A percentile compares a stretch with the other conserved stretches of the same genome.
These are phyloP conservation scores for Neurospora sp. DNA, from an alignment of 495 filamentous ascomycete genomes.

Conservation along the genomic window DNA sequence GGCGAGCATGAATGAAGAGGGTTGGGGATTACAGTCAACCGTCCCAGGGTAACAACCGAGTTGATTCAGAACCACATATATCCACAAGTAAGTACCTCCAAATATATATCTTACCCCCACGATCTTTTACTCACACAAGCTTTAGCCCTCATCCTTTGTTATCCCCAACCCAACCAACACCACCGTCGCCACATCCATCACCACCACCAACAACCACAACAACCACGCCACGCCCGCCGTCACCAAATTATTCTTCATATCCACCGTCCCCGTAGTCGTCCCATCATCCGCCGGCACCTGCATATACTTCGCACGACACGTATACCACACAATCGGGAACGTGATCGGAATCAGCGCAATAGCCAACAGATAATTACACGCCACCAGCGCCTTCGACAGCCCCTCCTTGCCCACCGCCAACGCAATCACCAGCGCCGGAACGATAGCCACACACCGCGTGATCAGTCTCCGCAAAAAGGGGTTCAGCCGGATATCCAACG, in stretches of 20 bases:
- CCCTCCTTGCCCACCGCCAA: slow-evolving; percentile 52
- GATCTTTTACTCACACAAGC: background rate
- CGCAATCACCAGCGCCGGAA: slow-evolving; percentile 68
- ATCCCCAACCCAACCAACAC: slow-evolving; percentile 11
- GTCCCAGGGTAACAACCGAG: too few species aligned
- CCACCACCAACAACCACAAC: slow-evolving; percentile 11
- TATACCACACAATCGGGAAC: slow-evolving; percentile 39
- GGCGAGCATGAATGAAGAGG: too few species aligned
- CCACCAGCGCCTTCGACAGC: slow-evolving; percentile 30
- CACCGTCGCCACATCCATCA: slow-evolving; percentile 15
- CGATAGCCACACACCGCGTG: slow-evolving; percentile 56
- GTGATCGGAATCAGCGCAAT: slow-evolving; percentile 36
- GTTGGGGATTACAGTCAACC: too few species aligned
- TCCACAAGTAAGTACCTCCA: too few species aligned
- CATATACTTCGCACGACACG: slow-evolving; percentile 34
- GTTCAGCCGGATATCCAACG: slow-evolving; percentile 36
- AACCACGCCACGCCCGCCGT: slow-evolving; percentile 7
- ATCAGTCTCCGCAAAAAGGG: slow-evolving; percentile 44
- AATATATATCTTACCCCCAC: too few species aligned
- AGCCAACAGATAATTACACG: slow-evolving; percentile 33
- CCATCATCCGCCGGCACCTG: slow-evolving; percentile 15
- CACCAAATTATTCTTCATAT: slow-evolving; percentile 2
- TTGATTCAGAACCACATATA: too few species aligned
- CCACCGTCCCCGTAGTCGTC: background rate
- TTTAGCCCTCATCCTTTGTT: slow-evolving; percentile 4